These are phyloP conservation scores for Tricholoma sp. DNA, from an alignment of 768 basidiomycete genomes.

Conservation along the genomic window DNA sequence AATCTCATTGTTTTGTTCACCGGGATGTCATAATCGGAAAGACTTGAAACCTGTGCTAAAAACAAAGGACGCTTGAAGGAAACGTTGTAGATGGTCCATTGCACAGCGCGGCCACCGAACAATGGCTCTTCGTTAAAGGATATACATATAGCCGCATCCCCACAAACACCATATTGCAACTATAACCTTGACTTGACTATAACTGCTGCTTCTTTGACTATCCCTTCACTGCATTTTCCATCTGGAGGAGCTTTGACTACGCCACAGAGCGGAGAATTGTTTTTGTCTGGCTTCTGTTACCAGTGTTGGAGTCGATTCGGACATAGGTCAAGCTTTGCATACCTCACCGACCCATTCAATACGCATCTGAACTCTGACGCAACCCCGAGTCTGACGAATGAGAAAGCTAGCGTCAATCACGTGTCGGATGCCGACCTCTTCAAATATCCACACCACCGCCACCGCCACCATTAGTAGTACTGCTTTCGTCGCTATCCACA, in stretches of 20 bases:
- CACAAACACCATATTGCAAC: neutral
- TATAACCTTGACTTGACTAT: neutral
- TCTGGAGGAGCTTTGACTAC: too few species aligned
- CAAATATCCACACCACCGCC: too few species aligned
- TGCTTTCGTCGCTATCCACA: neutral
- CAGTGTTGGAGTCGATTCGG: too few species aligned
- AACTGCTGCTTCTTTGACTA: too few species aligned
- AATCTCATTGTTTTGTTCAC: neutral
- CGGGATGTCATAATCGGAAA: neutral
- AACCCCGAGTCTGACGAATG: too few species aligned
- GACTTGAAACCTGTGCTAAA: neutral
- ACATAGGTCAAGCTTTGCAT: too few species aligned
- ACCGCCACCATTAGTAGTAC: neutral
- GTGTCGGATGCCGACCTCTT: neutral
- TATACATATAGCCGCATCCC: neutral
- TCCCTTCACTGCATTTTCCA: too few species aligned
- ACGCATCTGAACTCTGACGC: too few species aligned
- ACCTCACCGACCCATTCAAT: too few species aligned
- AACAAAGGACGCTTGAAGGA: neutral
- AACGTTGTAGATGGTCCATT: neutral
- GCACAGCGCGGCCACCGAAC: neutral
- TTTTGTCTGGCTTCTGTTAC: too few species aligned
- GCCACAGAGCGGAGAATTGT: too few species aligned
- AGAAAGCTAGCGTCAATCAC: neutral
- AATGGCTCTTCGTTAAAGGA: neutral